Conservation (phyloP, 768 basidiomycete genomes). For the Tricholoma matsutake region DNA sequence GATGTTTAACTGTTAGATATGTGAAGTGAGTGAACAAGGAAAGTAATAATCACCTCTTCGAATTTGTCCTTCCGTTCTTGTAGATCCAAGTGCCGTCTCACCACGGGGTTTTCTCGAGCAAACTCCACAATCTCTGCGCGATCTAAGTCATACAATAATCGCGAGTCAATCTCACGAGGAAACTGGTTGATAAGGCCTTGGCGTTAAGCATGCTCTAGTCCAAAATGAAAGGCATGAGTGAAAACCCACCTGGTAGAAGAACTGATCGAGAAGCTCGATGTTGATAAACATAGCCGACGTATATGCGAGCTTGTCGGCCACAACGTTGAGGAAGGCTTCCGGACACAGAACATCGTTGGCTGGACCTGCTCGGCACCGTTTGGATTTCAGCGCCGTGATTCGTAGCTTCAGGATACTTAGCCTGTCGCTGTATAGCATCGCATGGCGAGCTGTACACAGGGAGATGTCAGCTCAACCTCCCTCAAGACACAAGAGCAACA, state of each 20-base stretch:
- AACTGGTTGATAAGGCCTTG: constrained; percentile 49
- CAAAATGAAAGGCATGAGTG: neutral
- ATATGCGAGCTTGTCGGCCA: constrained; percentile 94
- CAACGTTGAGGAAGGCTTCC: constrained; percentile 94
- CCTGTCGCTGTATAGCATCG: constrained; percentile 83
- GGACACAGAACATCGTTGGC: constrained; percentile 90
- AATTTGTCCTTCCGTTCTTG: constrained; percentile 98
- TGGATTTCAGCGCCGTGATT: constrained; percentile 80
- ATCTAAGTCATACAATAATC: constrained; percentile 90
- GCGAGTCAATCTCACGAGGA: constrained; percentile 95
- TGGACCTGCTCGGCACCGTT: constrained; percentile 84
- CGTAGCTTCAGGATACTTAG: constrained; percentile 82
- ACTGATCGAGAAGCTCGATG: constrained; percentile 95
- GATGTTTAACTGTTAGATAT: neutral
- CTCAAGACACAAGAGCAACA: neutral
- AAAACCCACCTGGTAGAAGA: constrained; percentile 87
- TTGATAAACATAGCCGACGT: constrained; percentile 99
- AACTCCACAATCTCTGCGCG: constrained; percentile 86
- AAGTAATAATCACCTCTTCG: constrained; percentile 67
- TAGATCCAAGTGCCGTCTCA: constrained; percentile 84
- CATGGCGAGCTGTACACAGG: constrained; percentile 72
- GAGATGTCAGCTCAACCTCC: constrained; percentile 10
- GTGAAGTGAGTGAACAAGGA: neutral
- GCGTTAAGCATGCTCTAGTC: neutral
- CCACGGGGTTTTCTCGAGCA: constrained; percentile 91